A percentile compares a stretch with the other conserved stretches of the same genome.
phyloP scores from a whole-genome alignment of 2,329 filamentous ascomycete species.

The Pestalotiopsis sp. region DNA sequence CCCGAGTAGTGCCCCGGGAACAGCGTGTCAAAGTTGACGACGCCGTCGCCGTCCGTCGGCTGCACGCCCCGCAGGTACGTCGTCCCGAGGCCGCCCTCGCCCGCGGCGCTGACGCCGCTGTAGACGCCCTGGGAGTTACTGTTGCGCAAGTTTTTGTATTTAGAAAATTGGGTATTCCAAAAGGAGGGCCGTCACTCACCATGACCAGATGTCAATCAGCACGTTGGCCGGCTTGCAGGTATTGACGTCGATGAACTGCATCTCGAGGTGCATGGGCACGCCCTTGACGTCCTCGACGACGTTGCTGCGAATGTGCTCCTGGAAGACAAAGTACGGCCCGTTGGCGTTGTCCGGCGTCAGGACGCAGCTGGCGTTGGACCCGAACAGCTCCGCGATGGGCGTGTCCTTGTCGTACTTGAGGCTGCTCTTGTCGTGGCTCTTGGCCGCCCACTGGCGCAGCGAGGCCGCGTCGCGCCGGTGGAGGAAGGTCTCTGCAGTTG shows the following conservation, averaged over 20 bases:
- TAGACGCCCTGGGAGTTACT: conserved; percentile 47
- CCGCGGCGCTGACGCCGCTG: conserved; percentile 33
- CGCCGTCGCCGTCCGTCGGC: conserved; percentile 47
- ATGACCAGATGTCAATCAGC: conserved; percentile 48
- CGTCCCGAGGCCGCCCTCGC: conserved; percentile 38
- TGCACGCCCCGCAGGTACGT: conserved; percentile 54
- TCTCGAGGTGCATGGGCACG: conserved; percentile 43
- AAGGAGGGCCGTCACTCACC: conserved; percentile 15
- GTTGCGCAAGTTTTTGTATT: not conserved
- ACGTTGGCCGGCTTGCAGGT: conserved; percentile 43
- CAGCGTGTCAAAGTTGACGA: conserved; percentile 50
- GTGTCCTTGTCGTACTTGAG: conserved; percentile 34
- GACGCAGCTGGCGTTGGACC: conserved; percentile 45
- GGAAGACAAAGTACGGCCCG: conserved; percentile 48
- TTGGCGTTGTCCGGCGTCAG: conserved; percentile 45
- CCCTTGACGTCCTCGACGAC: conserved; percentile 41
- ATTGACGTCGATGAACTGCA: conserved; percentile 49
- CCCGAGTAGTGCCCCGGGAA: conserved; percentile 47
- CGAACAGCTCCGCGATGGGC: conserved; percentile 36
- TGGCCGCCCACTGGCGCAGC: conserved; percentile 38
- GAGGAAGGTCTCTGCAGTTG: conserved; percentile 11
- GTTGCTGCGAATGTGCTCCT: conserved; percentile 43
- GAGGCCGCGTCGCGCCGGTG: conserved; percentile 39
- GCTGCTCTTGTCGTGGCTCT: conserved; percentile 41
- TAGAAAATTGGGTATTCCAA: not conserved